Evolutionary conservation across 2,329 filamentous ascomycete species (phyloP), one percentile per base, ranked within the genome.

Genomic region (Penicillium sclerotiorum): DNA sequence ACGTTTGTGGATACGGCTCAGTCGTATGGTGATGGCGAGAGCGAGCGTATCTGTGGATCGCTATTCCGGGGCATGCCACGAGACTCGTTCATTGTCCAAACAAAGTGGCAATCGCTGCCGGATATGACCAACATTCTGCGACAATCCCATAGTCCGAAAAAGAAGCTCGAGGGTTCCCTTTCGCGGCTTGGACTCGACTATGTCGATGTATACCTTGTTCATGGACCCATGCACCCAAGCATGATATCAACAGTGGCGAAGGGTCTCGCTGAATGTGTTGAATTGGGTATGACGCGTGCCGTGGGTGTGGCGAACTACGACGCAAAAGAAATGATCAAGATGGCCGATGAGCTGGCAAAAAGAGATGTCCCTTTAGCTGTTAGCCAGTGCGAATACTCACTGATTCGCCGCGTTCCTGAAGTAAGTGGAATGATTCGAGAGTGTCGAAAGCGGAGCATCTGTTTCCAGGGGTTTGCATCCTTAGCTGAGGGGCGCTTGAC

Each of bases 241-340:
- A 64, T 61, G 28, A 72, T 76, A 53, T 63, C 66, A 15, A 67
- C 58, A 7, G 67, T 75, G 7, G 74, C 74, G 4, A 67, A 73
- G 45, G 71, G 69, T 1, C 51, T 77, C 36, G 73, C 73, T 0
- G 66, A 73, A 18, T 77, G 74, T 52, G 73, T 77, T 12, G 64
- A 76, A 25, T 51, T 63, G 9, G 74, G 74, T 0, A 60, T 77
- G 37, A 62, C 73, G 2, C 70, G 69, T 23, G 66, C 70, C 1
- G 69, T 77, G 1, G 75, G 73, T 5, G 74, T 78, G 3, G 71
- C 73, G 43, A 77, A 77, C 57, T 77, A 77, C 57, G 63, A 63
- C 53, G 61, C 56, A 25, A 65, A 71, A 20, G 71, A 76, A 47
- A 73, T 75, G 72, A 50, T 75, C 39, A 56, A 65, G 50, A 75